Evolutionary conservation across 1,284 basidiomycete genomes (phyloP), one percentile per base, ranked within the genome.

Genomic region (Apiotrichum gamsii): DNA sequence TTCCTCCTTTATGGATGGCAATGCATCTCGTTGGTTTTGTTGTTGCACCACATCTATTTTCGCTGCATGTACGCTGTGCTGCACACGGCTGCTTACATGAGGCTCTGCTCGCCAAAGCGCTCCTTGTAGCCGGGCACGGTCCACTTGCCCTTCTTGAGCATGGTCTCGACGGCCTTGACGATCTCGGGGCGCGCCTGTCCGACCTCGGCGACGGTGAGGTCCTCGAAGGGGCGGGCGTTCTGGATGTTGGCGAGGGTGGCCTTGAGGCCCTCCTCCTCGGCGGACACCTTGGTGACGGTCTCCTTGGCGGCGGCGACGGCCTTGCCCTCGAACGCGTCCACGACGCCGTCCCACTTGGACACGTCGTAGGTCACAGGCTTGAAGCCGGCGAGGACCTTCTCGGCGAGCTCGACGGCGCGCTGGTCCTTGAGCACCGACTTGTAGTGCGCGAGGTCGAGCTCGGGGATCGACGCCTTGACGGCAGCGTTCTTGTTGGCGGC

Each of bases 121-220:
- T 93, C 90, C 58, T 65, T 65, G 72, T 75, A 75, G 80, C 89
- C 89, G 64, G 91, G 90, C 49, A 95, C 90, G 68, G 85, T 87
- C 87, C 90, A 98, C 78, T 97, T 97, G 75, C 95, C 95, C 79
- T 98, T 95, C 82, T 88, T 85, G 65, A 97, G 74, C 91, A 97
- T 97, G 64, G 83, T 91, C 78, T 97, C 52, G 61, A 96, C 89
- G 39, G 89, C 83, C 75, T 95, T 83, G 43, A 80, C 76, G 70
- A 98, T 85, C 74, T 91, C 89, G 39, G 95, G 95, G 72, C 93
- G 86, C 42, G 95, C 94, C 57, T 84, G 79, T 60, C 85, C 83
- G 61, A 98, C 88, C 61, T 99, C 95, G 64, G 87, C 84, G 56
- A 83, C 89, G 43, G 90, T 94, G 60, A 99, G 80, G 72, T 98